Conservation (phyloP, 148 eudicot genomes). For the Dysphania ambrosioides region DNA sequence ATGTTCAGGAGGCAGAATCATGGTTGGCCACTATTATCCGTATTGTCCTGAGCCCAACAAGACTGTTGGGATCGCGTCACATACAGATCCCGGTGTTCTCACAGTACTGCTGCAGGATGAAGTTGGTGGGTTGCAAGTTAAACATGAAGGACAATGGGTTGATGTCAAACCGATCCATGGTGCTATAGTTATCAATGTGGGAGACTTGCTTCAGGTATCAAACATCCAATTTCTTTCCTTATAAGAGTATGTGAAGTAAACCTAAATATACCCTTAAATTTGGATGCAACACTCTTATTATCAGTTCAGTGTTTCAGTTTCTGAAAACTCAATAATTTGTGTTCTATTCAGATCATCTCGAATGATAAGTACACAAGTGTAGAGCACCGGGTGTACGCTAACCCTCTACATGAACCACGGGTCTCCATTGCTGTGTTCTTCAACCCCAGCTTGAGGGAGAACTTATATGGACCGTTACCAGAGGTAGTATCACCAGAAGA, state of each 20-base stretch:
- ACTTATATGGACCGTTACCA: conserved; percentile 48
- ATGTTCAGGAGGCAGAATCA: conserved; percentile 14
- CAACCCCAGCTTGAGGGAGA: conserved; percentile 45
- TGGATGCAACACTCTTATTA: not conserved
- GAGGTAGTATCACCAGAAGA: conserved; percentile 42
- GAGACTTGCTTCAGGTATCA: conserved; percentile 47
- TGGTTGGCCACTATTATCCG: conserved; percentile 48
- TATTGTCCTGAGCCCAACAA: conserved; percentile 45
- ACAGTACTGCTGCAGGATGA: conserved; percentile 47
- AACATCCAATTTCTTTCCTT: not conserved
- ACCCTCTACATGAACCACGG: conserved; percentile 35
- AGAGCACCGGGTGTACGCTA: conserved; percentile 63
- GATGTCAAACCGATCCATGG: conserved; percentile 41
- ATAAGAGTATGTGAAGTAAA: too few species aligned
- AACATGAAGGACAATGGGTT: conserved; percentile 37
- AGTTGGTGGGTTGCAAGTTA: conserved; percentile 46
- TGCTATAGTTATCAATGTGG: conserved; percentile 44
- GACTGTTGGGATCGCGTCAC: conserved; percentile 39
- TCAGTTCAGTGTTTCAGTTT: not conserved
- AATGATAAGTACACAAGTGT: conserved; percentile 62
- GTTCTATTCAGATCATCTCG: conserved; percentile 43
- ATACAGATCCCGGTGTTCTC: conserved; percentile 45
- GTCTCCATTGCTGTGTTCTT: conserved; percentile 53
- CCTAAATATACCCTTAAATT: too few species aligned
- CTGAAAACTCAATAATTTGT: not conserved